A percentile compares a stretch with the other conserved stretches of the same genome.
These are phyloP conservation scores for Marchantia polymorpha DNA, from an alignment of 225 moss, liverwort and hornwort species.

Conservation along the genomic window DNA sequence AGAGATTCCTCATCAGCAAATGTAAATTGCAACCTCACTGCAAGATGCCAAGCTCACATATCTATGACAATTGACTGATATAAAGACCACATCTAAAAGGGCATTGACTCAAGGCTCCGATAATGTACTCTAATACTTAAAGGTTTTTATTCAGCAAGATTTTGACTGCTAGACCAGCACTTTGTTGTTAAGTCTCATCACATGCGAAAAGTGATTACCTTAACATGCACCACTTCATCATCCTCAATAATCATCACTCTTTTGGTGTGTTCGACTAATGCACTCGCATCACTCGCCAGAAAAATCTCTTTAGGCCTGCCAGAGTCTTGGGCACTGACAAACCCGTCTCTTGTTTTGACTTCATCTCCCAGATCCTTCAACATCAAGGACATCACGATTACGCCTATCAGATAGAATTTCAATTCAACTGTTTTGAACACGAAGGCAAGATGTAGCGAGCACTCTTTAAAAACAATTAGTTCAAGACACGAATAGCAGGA, in stretches of 20 bases:
- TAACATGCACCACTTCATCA: constrained; percentile 86
- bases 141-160: no score
- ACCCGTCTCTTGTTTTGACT: constrained; percentile 53
- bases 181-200: no score
- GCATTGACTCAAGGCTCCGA: no score
- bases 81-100: no score
- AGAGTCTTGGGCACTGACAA: constrained; percentile 55
- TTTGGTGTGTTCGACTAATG: constrained; percentile 98
- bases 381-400: background rate
- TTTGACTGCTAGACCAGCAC: no score
- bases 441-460: background rate
- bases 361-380: constrained; percentile 52
- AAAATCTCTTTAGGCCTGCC: constrained; percentile 81
- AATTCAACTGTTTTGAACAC: background rate
- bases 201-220: constrained; percentile 41
- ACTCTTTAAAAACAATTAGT: background rate
- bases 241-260: constrained; percentile 98
- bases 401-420: no score
- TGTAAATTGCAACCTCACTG: no score
- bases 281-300: constrained; percentile 96
- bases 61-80: no score
- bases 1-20: no score
- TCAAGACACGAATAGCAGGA: background rate
- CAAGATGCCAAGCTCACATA: no score
- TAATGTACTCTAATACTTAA: no score